Conservation (phyloP, 2,329 filamentous ascomycete species). For the Keithomyces neogunnii region DNA sequence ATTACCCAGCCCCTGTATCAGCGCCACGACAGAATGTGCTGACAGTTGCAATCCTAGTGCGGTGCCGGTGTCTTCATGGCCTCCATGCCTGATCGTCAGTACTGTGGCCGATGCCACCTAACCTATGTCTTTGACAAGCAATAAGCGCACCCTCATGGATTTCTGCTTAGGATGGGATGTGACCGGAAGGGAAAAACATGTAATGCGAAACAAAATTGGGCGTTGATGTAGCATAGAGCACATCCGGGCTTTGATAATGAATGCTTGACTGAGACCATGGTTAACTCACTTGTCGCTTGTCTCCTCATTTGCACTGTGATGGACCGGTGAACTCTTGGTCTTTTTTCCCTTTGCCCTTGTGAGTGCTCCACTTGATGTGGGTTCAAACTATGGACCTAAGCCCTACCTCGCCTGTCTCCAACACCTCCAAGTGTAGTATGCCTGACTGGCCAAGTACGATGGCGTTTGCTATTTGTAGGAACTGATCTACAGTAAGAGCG, state of each 20-base stretch:
- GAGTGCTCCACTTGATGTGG: too few species aligned
- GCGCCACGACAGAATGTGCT: neutral
- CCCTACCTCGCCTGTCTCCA: too few species aligned
- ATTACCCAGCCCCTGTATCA: neutral
- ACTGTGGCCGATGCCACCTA: constrained; percentile 72
- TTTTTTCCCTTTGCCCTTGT: neutral
- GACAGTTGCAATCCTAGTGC: constrained; percentile 49
- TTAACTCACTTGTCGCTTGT: neutral
- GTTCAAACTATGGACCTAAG: too few species aligned
- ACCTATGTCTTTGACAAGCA: constrained; percentile 68
- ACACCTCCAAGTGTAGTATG: too few species aligned
- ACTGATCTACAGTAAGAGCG: too few species aligned
- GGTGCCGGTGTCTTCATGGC: constrained; percentile 99
- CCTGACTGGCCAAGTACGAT: too few species aligned
- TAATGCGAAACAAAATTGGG: constrained; percentile 23
- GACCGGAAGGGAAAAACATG: constrained; percentile 21
- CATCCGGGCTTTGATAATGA: constrained; percentile 31
- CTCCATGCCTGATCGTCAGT: constrained; percentile 99
- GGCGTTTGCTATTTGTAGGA: too few species aligned
- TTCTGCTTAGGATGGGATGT: constrained; percentile 22
- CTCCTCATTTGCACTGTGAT: neutral
- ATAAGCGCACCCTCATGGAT: constrained; percentile 29
- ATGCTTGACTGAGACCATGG: constrained; percentile 23
- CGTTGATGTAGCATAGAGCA: constrained; percentile 37
- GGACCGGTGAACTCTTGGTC: constrained; percentile 4